These are phyloP conservation scores for Yarrowia hollandica DNA, from an alignment of 805 yeast species.

Conservation along the genomic window DNA sequence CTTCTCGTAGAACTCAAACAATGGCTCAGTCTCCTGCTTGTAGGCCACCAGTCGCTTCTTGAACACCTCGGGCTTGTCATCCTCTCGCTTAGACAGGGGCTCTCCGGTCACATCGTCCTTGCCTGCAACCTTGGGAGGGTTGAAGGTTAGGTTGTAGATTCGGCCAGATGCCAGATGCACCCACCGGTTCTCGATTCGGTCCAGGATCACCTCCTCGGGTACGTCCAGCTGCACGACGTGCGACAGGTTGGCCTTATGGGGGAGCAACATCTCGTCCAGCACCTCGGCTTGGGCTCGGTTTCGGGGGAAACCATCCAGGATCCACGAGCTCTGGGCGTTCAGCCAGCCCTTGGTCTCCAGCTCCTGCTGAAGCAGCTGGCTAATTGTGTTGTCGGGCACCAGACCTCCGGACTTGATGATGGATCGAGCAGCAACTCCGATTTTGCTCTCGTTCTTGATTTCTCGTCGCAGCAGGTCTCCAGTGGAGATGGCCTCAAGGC, in stretches of 20 bases:
- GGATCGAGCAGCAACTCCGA: conserved; percentile 55
- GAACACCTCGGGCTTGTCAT: conserved; percentile 74
- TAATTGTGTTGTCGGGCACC: conserved; percentile 73
- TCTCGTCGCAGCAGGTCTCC: conserved; percentile 81
- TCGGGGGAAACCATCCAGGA: conserved; percentile 91
- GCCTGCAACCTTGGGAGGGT: conserved; percentile 83
- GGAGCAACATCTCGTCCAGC: conserved; percentile 48
- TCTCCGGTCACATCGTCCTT: conserved; percentile 90
- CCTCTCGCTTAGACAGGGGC: conserved; percentile 72
- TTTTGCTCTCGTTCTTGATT: conserved; percentile 52
- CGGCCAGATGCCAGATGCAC: conserved; percentile 84
- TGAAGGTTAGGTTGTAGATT: conserved; percentile 79
- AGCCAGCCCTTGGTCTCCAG: conserved; percentile 49
- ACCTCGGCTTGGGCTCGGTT: conserved; percentile 69
- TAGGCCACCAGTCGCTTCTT: conserved; percentile 65
- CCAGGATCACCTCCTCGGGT: conserved; percentile 77
- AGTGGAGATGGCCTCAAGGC: conserved; percentile 64
- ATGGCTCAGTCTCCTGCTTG: conserved; percentile 57
- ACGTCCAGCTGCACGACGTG: conserved; percentile 85
- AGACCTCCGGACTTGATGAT: conserved; percentile 64
- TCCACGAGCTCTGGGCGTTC: conserved; percentile 54
- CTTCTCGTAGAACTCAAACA: conserved; percentile 60
- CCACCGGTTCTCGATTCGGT: conserved; percentile 81
- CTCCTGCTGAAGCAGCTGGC: conserved; percentile 55
- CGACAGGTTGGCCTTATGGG: conserved; percentile 52